Base-by-base conservation (phyloP, 306 rosid genomes). In the Vicia faba region DNA sequence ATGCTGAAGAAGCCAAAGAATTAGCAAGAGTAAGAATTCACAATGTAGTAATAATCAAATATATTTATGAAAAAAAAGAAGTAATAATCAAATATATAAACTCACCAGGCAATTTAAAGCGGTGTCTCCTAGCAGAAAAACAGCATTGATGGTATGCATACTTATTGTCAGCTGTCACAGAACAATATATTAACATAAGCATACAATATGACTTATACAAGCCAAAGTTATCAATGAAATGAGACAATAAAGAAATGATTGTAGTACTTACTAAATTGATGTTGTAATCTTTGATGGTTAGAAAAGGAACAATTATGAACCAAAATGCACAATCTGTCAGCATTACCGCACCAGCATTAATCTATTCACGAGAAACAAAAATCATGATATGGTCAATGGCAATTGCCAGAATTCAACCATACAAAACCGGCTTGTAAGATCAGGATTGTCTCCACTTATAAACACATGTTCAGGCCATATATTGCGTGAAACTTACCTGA, bases 301-400 rank as follows among this genome's bases (percentile, higher is more conserved):
- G 87, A 82, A 90, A 88, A 4, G 99, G 99, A 64, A 95, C 87
- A 35, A 95, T 71, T 53, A 90, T 59, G 82, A 90, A 86, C 99
- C 99, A 95, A 73, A 88, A 95, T 29, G 91, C 97, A 48, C 89
- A 85, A 64, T 93, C 99, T 45, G 99, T 93, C 72, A 93, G 88
- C 73, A 88, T 48, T 19, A 93, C 96, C 38, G 99, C 97, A 6
- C 99, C 99, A 38, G 96, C 97, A 79, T 88, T 95, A 87, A 95
- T 95, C 99, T 95, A 79, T 80, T 60, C 60, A 64, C 49, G 69
- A 39, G 41, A 64, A 74, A 67, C 57, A 58, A 46, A 14, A 26
- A 35, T 66, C 46, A 66, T 8, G 12, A 79, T 28, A 9, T 33
- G 43, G 53, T 25, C 70, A 26, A 54, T 31, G 70, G 38, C 18